These are phyloP conservation scores for Eutrema japonicum DNA, from an alignment of 345 rosid species.

Conservation along the genomic window DNA sequence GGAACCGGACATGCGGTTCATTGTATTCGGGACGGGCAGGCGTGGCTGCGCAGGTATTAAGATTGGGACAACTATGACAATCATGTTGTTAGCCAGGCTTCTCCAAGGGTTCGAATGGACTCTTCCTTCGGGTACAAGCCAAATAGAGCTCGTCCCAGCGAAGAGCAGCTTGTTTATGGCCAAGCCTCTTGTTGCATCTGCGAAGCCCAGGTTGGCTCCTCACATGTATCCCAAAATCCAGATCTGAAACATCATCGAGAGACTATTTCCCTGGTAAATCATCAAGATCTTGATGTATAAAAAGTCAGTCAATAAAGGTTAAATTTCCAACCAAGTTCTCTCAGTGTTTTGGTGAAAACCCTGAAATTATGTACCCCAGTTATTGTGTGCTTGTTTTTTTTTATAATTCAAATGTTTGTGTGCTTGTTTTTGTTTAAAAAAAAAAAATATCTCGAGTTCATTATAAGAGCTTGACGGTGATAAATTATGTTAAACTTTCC, in stretches of 20 bases:
- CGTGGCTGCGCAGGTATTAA: slow-evolving; percentile 46
- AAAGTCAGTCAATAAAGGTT: neutral
- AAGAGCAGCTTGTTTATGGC: slow-evolving; percentile 29
- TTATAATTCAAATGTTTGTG: too few relatives aligned
- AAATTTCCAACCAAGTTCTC: too few relatives aligned
- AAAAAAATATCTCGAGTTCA: too few relatives aligned
- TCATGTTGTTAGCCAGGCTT: slow-evolving; percentile 56
- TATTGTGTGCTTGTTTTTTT: too few relatives aligned
- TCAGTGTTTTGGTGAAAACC: too few relatives aligned
- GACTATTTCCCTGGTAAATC: neutral
- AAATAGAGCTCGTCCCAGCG: slow-evolving; percentile 33
- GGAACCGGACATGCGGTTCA: slow-evolving; percentile 43
- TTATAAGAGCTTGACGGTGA: too few relatives aligned
- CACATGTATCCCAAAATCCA: slow-evolving; percentile 28
- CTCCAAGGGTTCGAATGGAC: slow-evolving; percentile 53
- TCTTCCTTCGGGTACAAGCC: slow-evolving; percentile 5
- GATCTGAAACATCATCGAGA: neutral
- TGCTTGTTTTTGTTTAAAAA: too few relatives aligned
- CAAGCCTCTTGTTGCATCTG: slow-evolving; percentile 40
- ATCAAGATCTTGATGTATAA: too few relatives aligned
- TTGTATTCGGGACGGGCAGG: slow-evolving; percentile 51
- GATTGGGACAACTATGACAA: slow-evolving; percentile 49
- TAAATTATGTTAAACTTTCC: too few relatives aligned
- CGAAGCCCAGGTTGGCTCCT: slow-evolving; percentile 40
- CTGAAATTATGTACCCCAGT: too few relatives aligned